Evolutionary conservation across 2,329 filamentous ascomycete genomes (phyloP).

Genomic region (Fusarium lateritium): DNA sequence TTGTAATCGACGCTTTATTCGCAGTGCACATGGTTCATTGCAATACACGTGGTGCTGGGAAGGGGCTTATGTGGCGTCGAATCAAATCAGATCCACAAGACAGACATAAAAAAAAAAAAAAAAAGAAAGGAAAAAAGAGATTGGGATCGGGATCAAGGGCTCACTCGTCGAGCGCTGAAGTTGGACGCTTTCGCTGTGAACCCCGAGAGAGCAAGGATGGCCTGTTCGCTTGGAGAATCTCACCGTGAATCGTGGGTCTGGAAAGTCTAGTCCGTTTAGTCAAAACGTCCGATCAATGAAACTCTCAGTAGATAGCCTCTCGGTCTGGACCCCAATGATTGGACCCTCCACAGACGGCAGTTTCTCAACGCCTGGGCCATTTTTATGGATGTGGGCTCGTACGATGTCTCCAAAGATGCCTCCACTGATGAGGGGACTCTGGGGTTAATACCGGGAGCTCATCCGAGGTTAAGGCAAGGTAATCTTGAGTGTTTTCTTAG

Average conservation of each 20-base stretch:
- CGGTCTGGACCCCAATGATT: background rate
- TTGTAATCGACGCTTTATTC: too few species aligned
- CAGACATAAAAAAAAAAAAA: background rate
- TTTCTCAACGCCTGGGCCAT: background rate
- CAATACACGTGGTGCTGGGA: too few species aligned
- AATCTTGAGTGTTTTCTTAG: background rate
- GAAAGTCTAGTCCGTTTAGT: background rate
- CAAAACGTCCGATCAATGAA: conserved; percentile 3
- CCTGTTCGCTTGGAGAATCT: conserved; percentile 8
- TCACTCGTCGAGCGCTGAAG: background rate
- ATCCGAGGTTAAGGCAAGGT: background rate
- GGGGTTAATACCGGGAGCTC: background rate
- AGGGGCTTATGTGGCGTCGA: too few species aligned
- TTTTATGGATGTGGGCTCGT: conserved; percentile 9
- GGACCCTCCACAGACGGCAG: background rate
- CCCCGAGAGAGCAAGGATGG: background rate
- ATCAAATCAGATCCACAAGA: too few species aligned
- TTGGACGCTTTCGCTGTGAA: background rate
- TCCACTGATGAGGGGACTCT: conserved; percentile 10
- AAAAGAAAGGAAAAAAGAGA: background rate
- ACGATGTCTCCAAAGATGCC: conserved; percentile 27
- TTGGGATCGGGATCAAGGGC: too few species aligned
- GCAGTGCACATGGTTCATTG: too few species aligned
- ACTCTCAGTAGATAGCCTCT: background rate
- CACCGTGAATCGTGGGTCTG: background rate